A percentile compares a stretch with the other conserved stretches of the same genome.
These are phyloP conservation scores for Trametes coccinea DNA, from an alignment of 768 basidiomycete species.

Conservation along the genomic window DNA sequence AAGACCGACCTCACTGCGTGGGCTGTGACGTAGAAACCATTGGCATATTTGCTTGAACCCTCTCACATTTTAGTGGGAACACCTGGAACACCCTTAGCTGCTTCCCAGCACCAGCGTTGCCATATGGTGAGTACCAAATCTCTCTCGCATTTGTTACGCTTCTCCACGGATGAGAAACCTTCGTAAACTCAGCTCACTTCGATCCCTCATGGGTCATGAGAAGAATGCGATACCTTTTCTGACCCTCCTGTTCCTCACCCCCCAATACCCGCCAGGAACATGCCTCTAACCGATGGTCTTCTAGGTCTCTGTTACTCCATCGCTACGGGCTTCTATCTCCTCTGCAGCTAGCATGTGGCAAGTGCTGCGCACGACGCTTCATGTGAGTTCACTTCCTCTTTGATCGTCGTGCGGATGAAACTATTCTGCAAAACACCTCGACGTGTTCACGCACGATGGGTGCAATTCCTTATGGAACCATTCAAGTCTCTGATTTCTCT, in stretches of 20 bases:
- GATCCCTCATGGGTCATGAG: constrained; percentile 52
- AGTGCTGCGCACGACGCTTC: neutral
- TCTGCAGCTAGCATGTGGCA: neutral
- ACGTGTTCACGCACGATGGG: constrained; percentile 60
- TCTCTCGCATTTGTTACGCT: too few species aligned
- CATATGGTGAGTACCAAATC: neutral
- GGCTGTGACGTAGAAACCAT: too few species aligned
- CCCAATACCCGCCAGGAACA: neutral
- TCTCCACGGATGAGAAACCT: constrained; percentile 31
- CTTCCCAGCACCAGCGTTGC: too few species aligned
- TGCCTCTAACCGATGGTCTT: neutral
- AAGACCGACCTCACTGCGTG: too few species aligned
- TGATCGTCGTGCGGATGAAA: constrained; percentile 41
- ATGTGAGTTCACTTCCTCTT: neutral
- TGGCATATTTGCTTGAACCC: neutral
- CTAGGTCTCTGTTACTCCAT: neutral
- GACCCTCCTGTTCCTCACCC: constrained; percentile 29
- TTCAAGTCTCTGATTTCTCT: constrained; percentile 73
- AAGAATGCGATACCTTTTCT: constrained; percentile 48
- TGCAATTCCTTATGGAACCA: constrained; percentile 70
- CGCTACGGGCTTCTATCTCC: neutral
- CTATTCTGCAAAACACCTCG: constrained; percentile 44
- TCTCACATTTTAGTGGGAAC: neutral
- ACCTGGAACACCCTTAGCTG: neutral
- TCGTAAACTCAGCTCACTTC: constrained; percentile 69